Percentiles rank a stretch among this genome's conserved stretches.
Evolutionary conservation across 1,139 yeast genomes (phyloP).

Genomic region (Zygosaccharomyces pseudobailii): DNA sequence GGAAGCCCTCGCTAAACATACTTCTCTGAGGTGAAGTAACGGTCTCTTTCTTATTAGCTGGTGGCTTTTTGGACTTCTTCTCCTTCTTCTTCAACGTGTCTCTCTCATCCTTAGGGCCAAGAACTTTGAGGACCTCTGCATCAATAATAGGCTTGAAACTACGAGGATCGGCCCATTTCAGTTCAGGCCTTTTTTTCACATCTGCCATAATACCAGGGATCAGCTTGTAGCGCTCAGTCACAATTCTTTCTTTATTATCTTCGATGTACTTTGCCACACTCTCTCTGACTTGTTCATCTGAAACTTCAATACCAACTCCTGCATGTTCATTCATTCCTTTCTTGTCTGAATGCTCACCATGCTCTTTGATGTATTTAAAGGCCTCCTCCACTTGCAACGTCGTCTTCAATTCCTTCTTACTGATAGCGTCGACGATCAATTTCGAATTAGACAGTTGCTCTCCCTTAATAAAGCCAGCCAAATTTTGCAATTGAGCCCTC

Average conservation of each 20-base stretch:
- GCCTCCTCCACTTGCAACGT: slow-evolving; percentile 77
- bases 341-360: slow-evolving; percentile 39
- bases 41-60: slow-evolving; percentile 26
- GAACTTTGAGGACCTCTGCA: slow-evolving; percentile 55
- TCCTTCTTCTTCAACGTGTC: slow-evolving; percentile 79
- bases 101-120: slow-evolving; percentile 96
- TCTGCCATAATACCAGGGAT: slow-evolving; percentile 75
- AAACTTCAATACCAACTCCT: slow-evolving; percentile 78
- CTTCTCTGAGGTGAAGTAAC: slow-evolving; percentile 49
- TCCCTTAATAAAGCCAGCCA: slow-evolving; percentile 63
- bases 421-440: slow-evolving; percentile 55
- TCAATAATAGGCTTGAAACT: slow-evolving; percentile 85
- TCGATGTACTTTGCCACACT: slow-evolving; percentile 58
- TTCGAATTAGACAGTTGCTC: slow-evolving; percentile 40
- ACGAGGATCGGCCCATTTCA: slow-evolving; percentile 91
- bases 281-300: slow-evolving; percentile 56
- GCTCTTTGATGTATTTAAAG: slow-evolving; percentile 57
- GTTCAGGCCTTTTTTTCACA: slow-evolving; percentile 62
- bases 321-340: slow-evolving; percentile 54
- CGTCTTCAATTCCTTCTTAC: slow-evolving; percentile 59
- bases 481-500: slow-evolving; percentile 63
- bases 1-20: slow-evolving; percentile 93
- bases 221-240: slow-evolving; percentile 66
- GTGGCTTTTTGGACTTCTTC: slow-evolving; percentile 32
- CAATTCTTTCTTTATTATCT: slow-evolving; percentile 53